Conservation (phyloP, 2,329 filamentous ascomycete genomes). For the Neodidymelliopsis sp. region DNA sequence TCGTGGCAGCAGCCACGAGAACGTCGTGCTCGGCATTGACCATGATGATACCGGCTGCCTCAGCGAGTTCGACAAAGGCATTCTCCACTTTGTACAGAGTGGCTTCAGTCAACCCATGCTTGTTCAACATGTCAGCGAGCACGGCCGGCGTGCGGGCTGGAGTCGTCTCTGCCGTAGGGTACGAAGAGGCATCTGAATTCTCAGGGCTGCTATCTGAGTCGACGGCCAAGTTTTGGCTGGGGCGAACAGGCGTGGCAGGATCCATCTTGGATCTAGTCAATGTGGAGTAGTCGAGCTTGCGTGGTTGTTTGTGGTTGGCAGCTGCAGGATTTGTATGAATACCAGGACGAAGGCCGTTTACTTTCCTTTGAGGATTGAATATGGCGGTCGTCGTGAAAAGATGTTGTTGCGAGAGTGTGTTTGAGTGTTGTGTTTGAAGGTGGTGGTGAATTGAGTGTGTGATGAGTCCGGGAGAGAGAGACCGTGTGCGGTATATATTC, state of each 20-base stretch:
- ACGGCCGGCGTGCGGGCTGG: slow-evolving; percentile 17
- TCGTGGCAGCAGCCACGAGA: slow-evolving; percentile 29
- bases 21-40: slow-evolving; percentile 38
- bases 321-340: neutral
- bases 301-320: neutral
- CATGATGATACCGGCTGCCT: slow-evolving; percentile 44
- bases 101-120: slow-evolving; percentile 23
- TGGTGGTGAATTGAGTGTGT: neutral
- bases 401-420: neutral
- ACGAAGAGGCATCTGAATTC: slow-evolving; percentile 9
- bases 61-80: slow-evolving; percentile 36
- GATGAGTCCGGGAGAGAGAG: neutral
- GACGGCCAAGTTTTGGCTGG: neutral
- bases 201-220: slow-evolving; percentile 9
- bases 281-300: neutral
- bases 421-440: neutral
- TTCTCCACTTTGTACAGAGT: slow-evolving; percentile 27
- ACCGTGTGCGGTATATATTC: neutral
- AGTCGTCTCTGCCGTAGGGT: slow-evolving; percentile 16
- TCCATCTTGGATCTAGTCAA: too few relatives aligned
- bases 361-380: neutral
- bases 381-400: neutral
- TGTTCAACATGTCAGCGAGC: slow-evolving; percentile 22
- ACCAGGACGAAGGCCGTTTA: neutral
- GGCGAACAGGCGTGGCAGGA: neutral